Evolutionary conservation across 169 alveolate genomes (phyloP).

Genomic region (Cryptosporidium felis): DNA sequence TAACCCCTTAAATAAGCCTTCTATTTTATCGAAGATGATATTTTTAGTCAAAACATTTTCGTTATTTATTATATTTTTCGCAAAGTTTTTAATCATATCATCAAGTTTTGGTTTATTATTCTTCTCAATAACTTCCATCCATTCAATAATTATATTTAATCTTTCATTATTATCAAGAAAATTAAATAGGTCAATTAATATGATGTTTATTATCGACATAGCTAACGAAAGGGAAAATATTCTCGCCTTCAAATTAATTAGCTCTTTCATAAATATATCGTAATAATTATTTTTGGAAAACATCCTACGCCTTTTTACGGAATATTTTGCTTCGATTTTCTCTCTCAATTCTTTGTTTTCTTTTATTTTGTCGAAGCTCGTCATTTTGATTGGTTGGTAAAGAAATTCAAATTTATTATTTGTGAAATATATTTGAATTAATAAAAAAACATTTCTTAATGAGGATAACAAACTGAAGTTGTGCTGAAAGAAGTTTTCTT

Average conservation of each 20-base stretch:
- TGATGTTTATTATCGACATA: constrained; percentile 1
- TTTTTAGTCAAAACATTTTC: not conserved
- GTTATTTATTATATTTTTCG: not conserved
- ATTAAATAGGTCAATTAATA: not conserved
- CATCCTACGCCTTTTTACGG: no score
- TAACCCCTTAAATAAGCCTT: not conserved
- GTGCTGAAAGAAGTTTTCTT: constrained; percentile 61
- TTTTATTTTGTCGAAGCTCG: no score
- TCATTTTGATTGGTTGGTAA: no score
- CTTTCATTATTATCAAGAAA: constrained; percentile 13
- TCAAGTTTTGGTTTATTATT: not conserved
- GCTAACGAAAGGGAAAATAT: no score
- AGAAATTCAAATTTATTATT: not conserved
- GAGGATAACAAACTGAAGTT: constrained; percentile 18
- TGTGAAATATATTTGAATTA: constrained; percentile 5
- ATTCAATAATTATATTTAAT: constrained; percentile 13
- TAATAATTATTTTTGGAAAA: no score
- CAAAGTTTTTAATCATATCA: not conserved
- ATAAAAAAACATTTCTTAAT: not conserved
- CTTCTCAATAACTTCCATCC: constrained; percentile 12
- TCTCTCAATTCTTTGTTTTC: no score
- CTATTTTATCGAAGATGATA: not conserved
- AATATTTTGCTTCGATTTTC: no score
- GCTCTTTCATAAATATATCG: no score
- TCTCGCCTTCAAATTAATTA: no score